Base-by-base conservation (phyloP, 2,329 filamentous ascomycete species). In the Alternaria novae-zelandiae region DNA sequence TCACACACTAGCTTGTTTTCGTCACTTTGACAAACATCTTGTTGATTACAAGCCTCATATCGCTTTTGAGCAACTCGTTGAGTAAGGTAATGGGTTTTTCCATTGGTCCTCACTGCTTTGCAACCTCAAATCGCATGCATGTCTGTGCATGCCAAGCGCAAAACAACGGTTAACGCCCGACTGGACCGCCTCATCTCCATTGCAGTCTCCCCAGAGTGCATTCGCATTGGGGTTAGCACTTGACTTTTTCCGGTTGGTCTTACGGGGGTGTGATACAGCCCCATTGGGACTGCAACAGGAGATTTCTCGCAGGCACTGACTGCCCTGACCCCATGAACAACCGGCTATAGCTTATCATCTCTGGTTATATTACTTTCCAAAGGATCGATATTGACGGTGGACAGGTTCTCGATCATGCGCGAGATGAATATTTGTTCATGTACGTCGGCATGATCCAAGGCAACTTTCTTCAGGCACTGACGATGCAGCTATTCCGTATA, bases 401-500 rank as follows among this genome's bases (percentile, higher is more conserved):
- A 13, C 44, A 88, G 87, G 86, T 89, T 57, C 84, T 89, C 78
- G 83, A 86, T 60, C 86, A 88, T 80, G 86, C 87, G 43, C 83
- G 86, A 70, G 91, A 94, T 74, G 92, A 95, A 78, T 94, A 94
- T 73, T 84, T 94, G 32, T 94, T 92, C 74, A 89, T 93, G 72
- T 94, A 89, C 74, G 81, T 77, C 54, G 45, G 17, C 36, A 51
- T 5, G 20, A 50, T 17, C 21, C 28, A 66, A 70, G 59, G 58
- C 64, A 63, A 58, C 46, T 49, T 47, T 54, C 45, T 47, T 87
- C 85, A 69, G 85, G 88, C 89, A 89, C 76, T 89, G 89, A 68
- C 64, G 9, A 46, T 54, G 47, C 60, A 86, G 83, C 64, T 86
- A 85, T 70, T 84, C 83, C 11, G 83, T 86, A 21, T 86, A 85